Base-by-base conservation (phyloP, 2,329 filamentous ascomycete genomes). In the Coniochaeta sp. region DNA sequence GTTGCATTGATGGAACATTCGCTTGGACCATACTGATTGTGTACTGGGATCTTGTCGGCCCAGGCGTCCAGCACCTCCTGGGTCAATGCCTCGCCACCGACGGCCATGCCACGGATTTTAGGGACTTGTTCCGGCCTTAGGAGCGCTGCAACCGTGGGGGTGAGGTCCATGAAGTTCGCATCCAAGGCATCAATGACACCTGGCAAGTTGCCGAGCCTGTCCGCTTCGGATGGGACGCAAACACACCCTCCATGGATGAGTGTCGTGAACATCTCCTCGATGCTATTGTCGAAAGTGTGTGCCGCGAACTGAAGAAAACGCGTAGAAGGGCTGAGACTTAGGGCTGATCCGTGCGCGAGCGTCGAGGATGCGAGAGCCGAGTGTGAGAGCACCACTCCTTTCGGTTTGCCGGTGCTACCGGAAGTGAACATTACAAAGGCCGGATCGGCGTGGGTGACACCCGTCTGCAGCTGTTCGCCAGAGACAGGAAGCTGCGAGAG, bases 331-430 rank as follows among this genome's bases (percentile, higher is more conserved):
- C 16, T 13, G 7, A 48, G 8, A n/a, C 26, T 13, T 4, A 31
- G 8, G 6, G 46, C 46, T 10, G 26, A 6, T 4, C 26, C 46
- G 16, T 48, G 26, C 6, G 46, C 24, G 6, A 24, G 9, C 4
- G 26, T 18, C 6, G 4, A 9, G 18, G 46, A 8, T 6, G 4
- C n/a, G 3, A 48, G 14, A 4, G 26, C 6, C 3, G 3, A 8
- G 53, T 78, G 75, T 2, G 71, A 70, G 52, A 77, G 68, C 45
- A 83, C 71, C 4, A 84, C 81, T 20, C 82, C 82, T 66, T 85
- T 85, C 1, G 82, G 82, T 53, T 75, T 76, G 6, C 82, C 82
- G 0, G 82, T 85, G 53, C 79, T 85, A 13, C 82, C 82, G 1
- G 81, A 85, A 10, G 82, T 85, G 61, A 84, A 85, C 60, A 85